Evolutionary conservation across 2,329 filamentous ascomycete genomes (phyloP).

Genomic region (Ilyonectria robusta): DNA sequence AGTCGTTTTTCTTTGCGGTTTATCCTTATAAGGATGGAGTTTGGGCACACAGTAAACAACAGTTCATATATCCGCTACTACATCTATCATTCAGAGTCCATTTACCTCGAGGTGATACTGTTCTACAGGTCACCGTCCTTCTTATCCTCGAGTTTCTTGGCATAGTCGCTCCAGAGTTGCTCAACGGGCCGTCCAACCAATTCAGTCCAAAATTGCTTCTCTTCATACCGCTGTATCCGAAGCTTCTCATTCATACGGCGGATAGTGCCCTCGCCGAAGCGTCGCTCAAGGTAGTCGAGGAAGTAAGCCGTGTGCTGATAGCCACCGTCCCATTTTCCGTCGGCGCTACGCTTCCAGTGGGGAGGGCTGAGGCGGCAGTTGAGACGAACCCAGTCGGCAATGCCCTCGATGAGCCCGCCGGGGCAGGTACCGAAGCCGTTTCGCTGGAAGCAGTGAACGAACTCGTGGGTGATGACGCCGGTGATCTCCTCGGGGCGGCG

Average conservation of each 20-base stretch:
- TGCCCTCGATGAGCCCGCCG: conserved; percentile 87
- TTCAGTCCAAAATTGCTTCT: conserved; percentile 76
- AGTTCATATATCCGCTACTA: conserved; percentile 41
- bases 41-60: conserved; percentile 21
- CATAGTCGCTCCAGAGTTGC: conserved; percentile 83
- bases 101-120: not conserved
- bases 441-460: conserved; percentile 95
- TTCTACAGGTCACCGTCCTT: not conserved
- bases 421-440: conserved; percentile 74
- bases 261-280: conserved; percentile 72
- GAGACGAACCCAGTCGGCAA: conserved; percentile 93
- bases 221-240: conserved; percentile 73
- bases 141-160: conserved; percentile 44
- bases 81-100: conserved; percentile 19
- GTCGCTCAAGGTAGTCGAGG: conserved; percentile 84
- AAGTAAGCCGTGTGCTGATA: conserved; percentile 96
- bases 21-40: conserved; percentile 36
- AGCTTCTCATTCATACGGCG: conserved; percentile 78
- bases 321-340: conserved; percentile 84
- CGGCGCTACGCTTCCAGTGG: conserved; percentile 80
- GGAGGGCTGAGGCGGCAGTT: conserved; percentile 80
- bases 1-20: conserved; percentile 17
- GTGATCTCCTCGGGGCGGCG: conserved; percentile 74
- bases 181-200: conserved; percentile 77
- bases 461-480: conserved; percentile 91